These are phyloP conservation scores for Bryoerythrophyllum caledonicum DNA, from an alignment of 225 moss, liverwort and hornwort species.

Conservation along the genomic window DNA sequence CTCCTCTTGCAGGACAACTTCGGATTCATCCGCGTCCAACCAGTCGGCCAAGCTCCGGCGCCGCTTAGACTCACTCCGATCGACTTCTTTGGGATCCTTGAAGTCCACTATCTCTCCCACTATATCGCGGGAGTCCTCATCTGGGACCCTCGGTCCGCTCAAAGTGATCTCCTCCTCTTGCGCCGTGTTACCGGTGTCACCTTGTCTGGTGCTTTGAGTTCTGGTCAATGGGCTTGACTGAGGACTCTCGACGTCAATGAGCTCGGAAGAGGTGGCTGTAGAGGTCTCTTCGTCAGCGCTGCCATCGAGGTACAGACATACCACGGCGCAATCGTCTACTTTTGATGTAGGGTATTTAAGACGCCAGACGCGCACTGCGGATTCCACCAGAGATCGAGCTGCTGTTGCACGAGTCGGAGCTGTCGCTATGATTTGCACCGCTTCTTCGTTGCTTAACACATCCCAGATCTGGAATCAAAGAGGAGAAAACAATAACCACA, in stretches of 20 bases:
- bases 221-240: conserved; percentile 2
- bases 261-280: conserved; percentile 28
- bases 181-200: conserved; percentile 1
- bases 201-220: conserved; percentile 11
- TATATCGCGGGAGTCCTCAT: conserved; percentile 19
- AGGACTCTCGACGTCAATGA: conserved; percentile 15
- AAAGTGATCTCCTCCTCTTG: conserved; percentile 12
- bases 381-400: conserved; percentile 52
- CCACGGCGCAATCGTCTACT: conserved; percentile 59
- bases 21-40: conserved; percentile 51
- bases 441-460: conserved; percentile 58
- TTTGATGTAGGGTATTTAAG: conserved; percentile 64
- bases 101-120: conserved; percentile 17
- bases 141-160: conserved; percentile 16
- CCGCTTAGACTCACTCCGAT: conserved; percentile 26
- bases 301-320: conserved; percentile 47
- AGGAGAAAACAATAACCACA: too few species aligned
- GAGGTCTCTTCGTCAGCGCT: conserved; percentile 23
- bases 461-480: conserved; percentile 51
- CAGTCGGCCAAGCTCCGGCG: conserved; percentile 60
- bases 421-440: conserved; percentile 41
- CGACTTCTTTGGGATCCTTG: conserved; percentile 26
- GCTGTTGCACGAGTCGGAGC: conserved; percentile 54
- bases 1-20: conserved; percentile 13
- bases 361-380: conserved; percentile 61